phyloP scores from a whole-genome alignment of 148 eudicot species.

The Amaranthus hypochondriacus region DNA sequence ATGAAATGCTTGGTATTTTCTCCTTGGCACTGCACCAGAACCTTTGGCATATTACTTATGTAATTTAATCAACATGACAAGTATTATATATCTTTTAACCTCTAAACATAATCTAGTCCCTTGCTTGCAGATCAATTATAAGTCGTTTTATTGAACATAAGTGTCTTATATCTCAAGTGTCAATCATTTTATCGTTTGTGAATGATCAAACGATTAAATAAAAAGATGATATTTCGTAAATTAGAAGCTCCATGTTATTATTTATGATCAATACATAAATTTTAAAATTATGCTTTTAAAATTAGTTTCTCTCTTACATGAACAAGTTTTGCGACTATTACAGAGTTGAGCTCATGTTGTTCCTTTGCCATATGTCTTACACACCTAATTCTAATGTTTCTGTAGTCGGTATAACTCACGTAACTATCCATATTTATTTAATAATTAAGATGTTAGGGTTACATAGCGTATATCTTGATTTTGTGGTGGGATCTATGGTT shows the following conservation, averaged over 20 bases:
- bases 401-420: not conserved
- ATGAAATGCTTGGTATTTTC: not conserved
- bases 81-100: not conserved
- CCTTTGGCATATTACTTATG: not conserved
- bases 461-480: too few relatives aligned
- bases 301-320: not conserved
- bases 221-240: not conserved
- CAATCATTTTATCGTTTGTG: not conserved
- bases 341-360: not conserved
- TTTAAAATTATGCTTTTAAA: not conserved
- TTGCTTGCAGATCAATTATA: not conserved
- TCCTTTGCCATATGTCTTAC: not conserved
- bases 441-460: not conserved
- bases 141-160: not conserved
- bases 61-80: not conserved
- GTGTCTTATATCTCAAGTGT: not conserved
- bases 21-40: not conserved
- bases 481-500: not conserved
- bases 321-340: not conserved
- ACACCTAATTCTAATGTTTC: not conserved
- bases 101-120: not conserved
- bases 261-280: not conserved
- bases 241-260: not conserved
- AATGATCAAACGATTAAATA: not conserved
- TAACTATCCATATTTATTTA: not conserved